These are phyloP conservation scores for Geotrichum ghanense DNA, from an alignment of 805 yeast species.

Conservation along the genomic window DNA sequence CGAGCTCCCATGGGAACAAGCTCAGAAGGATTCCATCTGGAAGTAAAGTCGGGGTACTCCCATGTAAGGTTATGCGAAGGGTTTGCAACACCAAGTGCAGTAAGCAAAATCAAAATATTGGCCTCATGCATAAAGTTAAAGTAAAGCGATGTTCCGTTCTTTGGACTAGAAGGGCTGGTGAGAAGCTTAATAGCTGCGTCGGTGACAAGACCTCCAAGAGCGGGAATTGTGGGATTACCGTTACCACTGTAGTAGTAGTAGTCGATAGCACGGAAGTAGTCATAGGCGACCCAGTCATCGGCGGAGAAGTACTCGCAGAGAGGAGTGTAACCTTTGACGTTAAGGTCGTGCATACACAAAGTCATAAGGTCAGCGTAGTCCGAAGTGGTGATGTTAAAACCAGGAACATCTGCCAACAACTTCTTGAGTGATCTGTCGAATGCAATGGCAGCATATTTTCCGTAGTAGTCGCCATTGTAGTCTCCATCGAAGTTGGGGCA, in stretches of 20 bases:
- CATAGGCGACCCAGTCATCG: conserved; percentile 35
- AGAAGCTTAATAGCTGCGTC: not conserved
- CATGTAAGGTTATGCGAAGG: not conserved
- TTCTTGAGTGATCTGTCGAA: not conserved
- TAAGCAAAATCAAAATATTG: not conserved
- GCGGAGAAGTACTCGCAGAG: conserved; percentile 32
- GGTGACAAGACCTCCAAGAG: conserved; percentile 1
- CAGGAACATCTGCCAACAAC: not conserved
- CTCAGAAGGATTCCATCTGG: conserved; percentile 37
- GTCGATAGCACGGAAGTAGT: conserved; percentile 24
- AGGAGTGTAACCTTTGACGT: not conserved
- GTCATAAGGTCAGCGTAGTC: not conserved
- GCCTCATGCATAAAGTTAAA: conserved; percentile 47
- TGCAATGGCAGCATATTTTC: not conserved
- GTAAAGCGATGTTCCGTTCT: conserved; percentile 28
- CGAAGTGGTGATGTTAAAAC: not conserved
- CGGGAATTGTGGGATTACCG: not conserved
- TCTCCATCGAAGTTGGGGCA: not conserved
- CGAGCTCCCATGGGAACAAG: conserved; percentile 50
- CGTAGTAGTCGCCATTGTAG: not conserved
- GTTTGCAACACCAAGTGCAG: not conserved
- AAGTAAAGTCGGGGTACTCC: conserved; percentile 31
- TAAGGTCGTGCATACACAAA: conserved; percentile 2
- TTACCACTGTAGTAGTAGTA: not conserved
- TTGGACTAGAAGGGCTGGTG: conserved; percentile 26